Evolutionary conservation across 257 asterid species (phyloP).

Genomic region (Anisodus acutangulus): DNA sequence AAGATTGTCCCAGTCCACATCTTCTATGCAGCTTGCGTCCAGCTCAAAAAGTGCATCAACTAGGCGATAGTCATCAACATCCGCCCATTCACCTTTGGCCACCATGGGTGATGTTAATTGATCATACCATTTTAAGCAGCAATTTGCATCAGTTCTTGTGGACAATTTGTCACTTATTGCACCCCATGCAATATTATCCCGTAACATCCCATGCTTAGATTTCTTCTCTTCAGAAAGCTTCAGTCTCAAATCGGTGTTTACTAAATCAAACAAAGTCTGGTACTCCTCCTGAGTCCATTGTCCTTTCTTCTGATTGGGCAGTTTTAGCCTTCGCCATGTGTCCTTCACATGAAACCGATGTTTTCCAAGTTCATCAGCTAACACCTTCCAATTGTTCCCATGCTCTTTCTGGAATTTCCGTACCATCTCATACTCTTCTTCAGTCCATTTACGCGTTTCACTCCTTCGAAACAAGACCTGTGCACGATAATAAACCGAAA

Average conservation of each 20-base stretch:
- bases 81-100: slow-evolving; percentile 21
- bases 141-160: slow-evolving; percentile 5
- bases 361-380: slow-evolving; percentile 28
- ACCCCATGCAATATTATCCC: slow-evolving; percentile 25
- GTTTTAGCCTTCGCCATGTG: slow-evolving; percentile 26
- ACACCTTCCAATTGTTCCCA: slow-evolving; percentile 2
- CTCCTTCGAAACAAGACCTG: slow-evolving; percentile 27
- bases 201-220: slow-evolving; percentile 23
- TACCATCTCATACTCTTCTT: slow-evolving; percentile 26
- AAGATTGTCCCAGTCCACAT: slow-evolving; percentile 26
- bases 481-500: neutral
- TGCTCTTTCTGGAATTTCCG: neutral
- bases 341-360: slow-evolving; percentile 29
- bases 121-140: slow-evolving; percentile 27
- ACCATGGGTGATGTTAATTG: slow-evolving; percentile 28
- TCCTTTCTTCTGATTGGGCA: slow-evolving; percentile 20
- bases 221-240: slow-evolving; percentile 27
- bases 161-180: slow-evolving; percentile 14
- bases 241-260: slow-evolving; percentile 23
- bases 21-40: slow-evolving; percentile 30
- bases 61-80: slow-evolving; percentile 23
- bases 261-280: slow-evolving; percentile 27
- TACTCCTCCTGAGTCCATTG: slow-evolving; percentile 27
- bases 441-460: slow-evolving; percentile 23
- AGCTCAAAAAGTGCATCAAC: slow-evolving; percentile 27